Conservation (phyloP, 352 stramenopile species). For the Pilasporangium apinafurcum region DNA sequence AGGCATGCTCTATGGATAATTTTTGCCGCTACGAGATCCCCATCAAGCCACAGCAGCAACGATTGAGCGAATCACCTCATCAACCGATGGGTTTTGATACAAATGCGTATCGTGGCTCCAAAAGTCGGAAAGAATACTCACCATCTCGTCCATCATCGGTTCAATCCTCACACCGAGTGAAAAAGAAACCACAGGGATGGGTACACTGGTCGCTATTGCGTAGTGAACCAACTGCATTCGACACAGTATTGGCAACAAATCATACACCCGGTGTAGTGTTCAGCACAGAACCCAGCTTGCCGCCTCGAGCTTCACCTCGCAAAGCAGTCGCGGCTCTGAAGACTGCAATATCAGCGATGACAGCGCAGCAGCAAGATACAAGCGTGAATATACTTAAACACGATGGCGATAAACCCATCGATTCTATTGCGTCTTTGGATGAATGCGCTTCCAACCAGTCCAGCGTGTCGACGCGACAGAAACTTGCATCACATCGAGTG, state of each 20-base stretch:
- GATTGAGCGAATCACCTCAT: background rate
- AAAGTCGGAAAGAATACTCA: background rate
- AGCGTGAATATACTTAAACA: too few relatives aligned
- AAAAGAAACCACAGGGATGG: background rate
- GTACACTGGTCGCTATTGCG: background rate
- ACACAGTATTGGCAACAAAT: too few relatives aligned
- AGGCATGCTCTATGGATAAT: background rate
- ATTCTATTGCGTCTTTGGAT: background rate
- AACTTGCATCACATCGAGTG: too few relatives aligned
- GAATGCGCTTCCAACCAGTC: background rate
- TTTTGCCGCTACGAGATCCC: constrained; percentile 2
- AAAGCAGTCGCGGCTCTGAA: constrained; percentile 29
- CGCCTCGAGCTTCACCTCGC: constrained; percentile 16
- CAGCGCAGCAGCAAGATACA: background rate
- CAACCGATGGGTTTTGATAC: background rate
- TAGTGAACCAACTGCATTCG: background rate
- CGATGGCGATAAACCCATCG: background rate
- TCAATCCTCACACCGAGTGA: constrained; percentile 1
- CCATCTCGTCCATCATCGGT: constrained; percentile 3
- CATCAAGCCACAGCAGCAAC: background rate
- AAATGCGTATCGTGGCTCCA: background rate
- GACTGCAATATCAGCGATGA: constrained; percentile 6
- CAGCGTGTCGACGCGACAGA: too few relatives aligned
- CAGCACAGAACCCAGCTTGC: constrained; percentile 7
- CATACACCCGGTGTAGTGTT: constrained; percentile 16